phyloP scores from a whole-genome alignment of 805 yeast genomes.

The Metschnikowia santaceciliae region DNA sequence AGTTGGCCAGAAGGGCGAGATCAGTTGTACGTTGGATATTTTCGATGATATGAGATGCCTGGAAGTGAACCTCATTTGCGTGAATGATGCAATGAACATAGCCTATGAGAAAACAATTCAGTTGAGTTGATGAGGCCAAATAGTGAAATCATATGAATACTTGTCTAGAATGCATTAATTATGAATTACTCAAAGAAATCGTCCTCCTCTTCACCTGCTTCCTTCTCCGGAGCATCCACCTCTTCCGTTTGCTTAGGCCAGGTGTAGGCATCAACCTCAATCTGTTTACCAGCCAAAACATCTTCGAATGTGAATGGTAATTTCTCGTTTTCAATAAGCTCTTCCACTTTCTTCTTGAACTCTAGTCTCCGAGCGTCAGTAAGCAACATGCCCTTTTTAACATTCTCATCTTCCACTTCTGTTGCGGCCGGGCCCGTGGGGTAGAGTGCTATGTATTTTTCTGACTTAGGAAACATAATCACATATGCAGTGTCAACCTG shows the following conservation, averaged over 20 bases:
- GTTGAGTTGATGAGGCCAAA: conserved; percentile 2
- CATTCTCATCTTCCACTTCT: conserved; percentile 30
- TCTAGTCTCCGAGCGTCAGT: conserved; percentile 44
- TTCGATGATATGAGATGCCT: conserved; percentile 47
- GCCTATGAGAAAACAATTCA: conserved; percentile 30
- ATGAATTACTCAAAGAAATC: conserved; percentile 26
- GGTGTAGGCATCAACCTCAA: conserved; percentile 21
- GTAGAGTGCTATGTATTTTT: conserved; percentile 76
- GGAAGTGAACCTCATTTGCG: conserved; percentile 43
- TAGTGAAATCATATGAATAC: not conserved
- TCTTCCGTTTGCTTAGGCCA: conserved; percentile 23
- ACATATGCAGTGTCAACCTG: conserved; percentile 74
- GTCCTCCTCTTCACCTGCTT: conserved; percentile 21
- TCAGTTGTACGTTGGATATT: conserved; percentile 45
- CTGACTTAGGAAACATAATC: conserved; percentile 70
- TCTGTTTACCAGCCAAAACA: conserved; percentile 37
- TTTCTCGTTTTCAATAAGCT: conserved; percentile 47
- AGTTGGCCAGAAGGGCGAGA: conserved; percentile 33
- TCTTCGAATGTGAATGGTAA: conserved; percentile 53
- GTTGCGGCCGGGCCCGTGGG: conserved; percentile 39
- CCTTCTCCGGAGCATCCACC: conserved; percentile 44
- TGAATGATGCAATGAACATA: conserved; percentile 68
- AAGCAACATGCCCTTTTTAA: conserved; percentile 37
- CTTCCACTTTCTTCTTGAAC: conserved; percentile 47
- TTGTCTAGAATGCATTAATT: conserved; percentile 4